Evolutionary conservation across 257 asterid genomes (phyloP).

Genomic region (Plectranthus barbatus): DNA sequence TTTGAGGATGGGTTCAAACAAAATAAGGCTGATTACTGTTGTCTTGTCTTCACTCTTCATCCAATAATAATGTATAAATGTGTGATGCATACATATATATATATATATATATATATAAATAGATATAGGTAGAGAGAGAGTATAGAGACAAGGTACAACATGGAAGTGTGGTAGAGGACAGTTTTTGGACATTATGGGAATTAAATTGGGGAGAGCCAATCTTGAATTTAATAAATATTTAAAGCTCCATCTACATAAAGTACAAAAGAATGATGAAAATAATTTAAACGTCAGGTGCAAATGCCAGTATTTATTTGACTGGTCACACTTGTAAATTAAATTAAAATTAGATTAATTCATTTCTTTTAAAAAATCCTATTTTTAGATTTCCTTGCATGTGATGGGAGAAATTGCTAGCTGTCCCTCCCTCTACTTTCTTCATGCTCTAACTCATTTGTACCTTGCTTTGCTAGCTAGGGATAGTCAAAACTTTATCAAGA

Average conservation of each 20-base stretch:
- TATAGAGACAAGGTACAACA: background rate
- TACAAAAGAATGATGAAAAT: slow-evolving; percentile 7
- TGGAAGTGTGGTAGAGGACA: background rate
- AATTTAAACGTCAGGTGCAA: slow-evolving; percentile 14
- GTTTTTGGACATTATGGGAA: background rate
- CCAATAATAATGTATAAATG: background rate
- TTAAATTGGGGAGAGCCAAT: slow-evolving; percentile 17
- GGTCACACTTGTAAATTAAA: background rate
- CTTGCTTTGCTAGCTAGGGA: too few species aligned
- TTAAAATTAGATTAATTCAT: too few species aligned
- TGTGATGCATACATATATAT: background rate
- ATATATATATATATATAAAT: background rate
- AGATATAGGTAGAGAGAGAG: too few species aligned
- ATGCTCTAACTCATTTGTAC: too few species aligned
- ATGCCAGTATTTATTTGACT: slow-evolving; percentile 17
- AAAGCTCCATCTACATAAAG: slow-evolving; percentile 17
- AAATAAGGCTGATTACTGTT: background rate
- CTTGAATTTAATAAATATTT: slow-evolving; percentile 8
- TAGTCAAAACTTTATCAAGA: too few species aligned
- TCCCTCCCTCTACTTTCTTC: background rate
- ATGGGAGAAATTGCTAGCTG: background rate
- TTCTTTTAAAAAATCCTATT: background rate
- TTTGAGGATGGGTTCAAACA: background rate
- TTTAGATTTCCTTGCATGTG: slow-evolving; percentile 1
- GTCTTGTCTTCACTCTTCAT: too few species aligned